A percentile compares a stretch with the other conserved stretches of the same genome.
Evolutionary conservation across 1,284 basidiomycete genomes (phyloP).

Genomic region (Sporisorium scitamineum): DNA sequence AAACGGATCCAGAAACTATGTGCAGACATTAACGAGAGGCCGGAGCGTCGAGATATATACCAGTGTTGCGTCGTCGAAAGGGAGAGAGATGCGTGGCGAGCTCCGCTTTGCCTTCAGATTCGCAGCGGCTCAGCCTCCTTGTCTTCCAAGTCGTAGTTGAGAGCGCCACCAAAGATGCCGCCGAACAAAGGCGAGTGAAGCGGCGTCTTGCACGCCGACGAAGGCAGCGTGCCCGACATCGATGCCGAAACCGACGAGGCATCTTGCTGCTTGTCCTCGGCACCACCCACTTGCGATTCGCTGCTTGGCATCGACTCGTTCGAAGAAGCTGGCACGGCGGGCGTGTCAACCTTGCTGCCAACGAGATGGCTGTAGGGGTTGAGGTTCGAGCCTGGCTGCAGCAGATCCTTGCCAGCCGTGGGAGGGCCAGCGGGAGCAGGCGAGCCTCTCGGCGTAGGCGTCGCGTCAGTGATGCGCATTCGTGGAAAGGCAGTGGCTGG

Average conservation of each 20-base stretch:
- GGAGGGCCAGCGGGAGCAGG: slow-evolving; percentile 41
- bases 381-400: slow-evolving; percentile 24
- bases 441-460: slow-evolving; percentile 56
- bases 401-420: slow-evolving; percentile 35
- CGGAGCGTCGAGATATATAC: background rate
- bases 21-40: background rate
- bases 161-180: slow-evolving; percentile 57
- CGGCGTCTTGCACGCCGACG: slow-evolving; percentile 58
- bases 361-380: slow-evolving; percentile 20
- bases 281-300: slow-evolving; percentile 5
- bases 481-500: slow-evolving; percentile 56
- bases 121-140: slow-evolving; percentile 49
- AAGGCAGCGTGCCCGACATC: slow-evolving; percentile 44
- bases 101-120: slow-evolving; percentile 21
- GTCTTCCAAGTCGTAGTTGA: slow-evolving; percentile 55
- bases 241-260: slow-evolving; percentile 8
- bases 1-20: background rate
- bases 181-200: slow-evolving; percentile 61
- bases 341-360: background rate
- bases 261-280: slow-evolving; percentile 12
- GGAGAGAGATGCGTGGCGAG: background rate
- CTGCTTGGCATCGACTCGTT: slow-evolving; percentile 8
- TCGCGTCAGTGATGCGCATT: slow-evolving; percentile 61
- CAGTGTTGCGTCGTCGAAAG: slow-evolving; percentile 1
- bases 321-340: background rate